phyloP scores from a whole-genome alignment of 1,139 yeast species.

The Ogataea hybrid region DNA sequence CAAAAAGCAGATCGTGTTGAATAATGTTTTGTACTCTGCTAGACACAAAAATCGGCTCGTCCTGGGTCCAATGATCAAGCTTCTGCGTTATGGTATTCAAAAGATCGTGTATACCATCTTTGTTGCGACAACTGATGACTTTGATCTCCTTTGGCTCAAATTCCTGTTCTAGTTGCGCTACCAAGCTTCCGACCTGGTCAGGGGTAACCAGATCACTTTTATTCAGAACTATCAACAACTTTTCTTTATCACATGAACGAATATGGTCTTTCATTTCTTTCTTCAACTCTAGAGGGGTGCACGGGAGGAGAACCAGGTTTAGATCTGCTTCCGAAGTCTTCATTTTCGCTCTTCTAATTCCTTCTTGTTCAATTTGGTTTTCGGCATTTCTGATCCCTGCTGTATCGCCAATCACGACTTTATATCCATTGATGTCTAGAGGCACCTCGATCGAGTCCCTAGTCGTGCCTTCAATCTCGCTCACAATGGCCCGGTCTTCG shows the following conservation, averaged over 20 bases:
- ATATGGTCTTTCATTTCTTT: conserved; percentile 40
- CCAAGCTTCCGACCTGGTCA: conserved; percentile 22
- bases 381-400: conserved; percentile 77
- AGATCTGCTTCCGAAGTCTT: conserved; percentile 61
- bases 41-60: conserved; percentile 69
- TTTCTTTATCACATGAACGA: conserved; percentile 30
- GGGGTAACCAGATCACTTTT: conserved; percentile 55
- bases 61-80: conserved; percentile 45
- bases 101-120: conserved; percentile 52
- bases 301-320: conserved; percentile 51
- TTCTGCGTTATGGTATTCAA: conserved; percentile 35
- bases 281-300: conserved; percentile 31
- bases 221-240: conserved; percentile 50
- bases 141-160: conserved; percentile 33
- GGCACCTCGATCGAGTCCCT: conserved; percentile 85
- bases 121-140: conserved; percentile 60
- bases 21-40: conserved; percentile 73
- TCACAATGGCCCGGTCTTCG: conserved; percentile 87
- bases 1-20: conserved; percentile 67
- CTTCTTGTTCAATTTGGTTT: conserved; percentile 73
- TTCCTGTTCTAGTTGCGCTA: conserved; percentile 25
- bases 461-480: conserved; percentile 92
- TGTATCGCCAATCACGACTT: conserved; percentile 84
- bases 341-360: conserved; percentile 71
- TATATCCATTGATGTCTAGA: conserved; percentile 78